These are phyloP conservation scores for Ustilago trichophora DNA, from an alignment of 1,284 basidiomycete species.

Conservation along the genomic window DNA sequence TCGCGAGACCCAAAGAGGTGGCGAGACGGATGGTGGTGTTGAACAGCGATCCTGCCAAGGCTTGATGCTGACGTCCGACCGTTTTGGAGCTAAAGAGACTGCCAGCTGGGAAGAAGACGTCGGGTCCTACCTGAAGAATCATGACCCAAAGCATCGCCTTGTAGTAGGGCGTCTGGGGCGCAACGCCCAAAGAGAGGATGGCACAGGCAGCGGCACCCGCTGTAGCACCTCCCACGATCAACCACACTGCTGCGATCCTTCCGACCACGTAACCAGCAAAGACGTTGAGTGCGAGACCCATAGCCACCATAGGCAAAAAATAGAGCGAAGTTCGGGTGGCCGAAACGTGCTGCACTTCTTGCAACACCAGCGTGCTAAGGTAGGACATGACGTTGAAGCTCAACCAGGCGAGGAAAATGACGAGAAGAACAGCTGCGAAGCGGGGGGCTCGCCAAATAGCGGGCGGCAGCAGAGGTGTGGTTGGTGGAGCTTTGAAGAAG, in stretches of 20 bases:
- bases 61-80: conserved; percentile 47
- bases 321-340: conserved; percentile 78
- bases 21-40: conserved; percentile 57
- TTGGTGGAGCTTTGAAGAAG: conserved; percentile 64
- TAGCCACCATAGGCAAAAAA: conserved; percentile 76
- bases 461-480: conserved; percentile 53
- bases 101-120: conserved; percentile 53
- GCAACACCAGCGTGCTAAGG: conserved; percentile 44
- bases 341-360: conserved; percentile 68
- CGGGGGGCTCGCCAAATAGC: conserved; percentile 52
- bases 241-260: conserved; percentile 52
- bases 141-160: conserved; percentile 81
- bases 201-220: conserved; percentile 73
- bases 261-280: conserved; percentile 52
- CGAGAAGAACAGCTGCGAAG: conserved; percentile 72
- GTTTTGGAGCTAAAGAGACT: conserved; percentile 48
- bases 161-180: conserved; percentile 76
- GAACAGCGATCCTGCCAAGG: conserved; percentile 60
- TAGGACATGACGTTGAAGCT: conserved; percentile 70
- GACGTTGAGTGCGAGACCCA: conserved; percentile 63
- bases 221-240: conserved; percentile 63
- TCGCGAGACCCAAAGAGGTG: conserved; percentile 57
- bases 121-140: conserved; percentile 68
- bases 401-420: conserved; percentile 78
- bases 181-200: conserved; percentile 76